Percentiles rank a stretch among this genome's conserved stretches.
These are phyloP conservation scores for Wickerhamomyces hampshirensis DNA, from an alignment of 805 yeast genomes.

Conservation along the genomic window DNA sequence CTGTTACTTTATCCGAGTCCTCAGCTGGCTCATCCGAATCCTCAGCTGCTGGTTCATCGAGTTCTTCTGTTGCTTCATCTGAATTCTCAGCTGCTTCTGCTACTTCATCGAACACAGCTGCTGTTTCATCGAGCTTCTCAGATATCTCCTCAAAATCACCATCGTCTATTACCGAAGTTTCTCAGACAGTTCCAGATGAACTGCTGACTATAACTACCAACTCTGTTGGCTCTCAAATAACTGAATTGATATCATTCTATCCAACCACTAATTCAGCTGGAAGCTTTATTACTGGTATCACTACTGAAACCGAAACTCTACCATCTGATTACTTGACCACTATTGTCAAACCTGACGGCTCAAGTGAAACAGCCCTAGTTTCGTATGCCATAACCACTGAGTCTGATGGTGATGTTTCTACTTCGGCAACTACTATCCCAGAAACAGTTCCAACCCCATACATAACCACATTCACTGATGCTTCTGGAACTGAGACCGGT, in stretches of 20 bases:
- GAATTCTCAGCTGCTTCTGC: constrained; percentile 9
- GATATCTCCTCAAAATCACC: no score
- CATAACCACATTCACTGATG: constrained; percentile 9
- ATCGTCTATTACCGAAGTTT: constrained; percentile 6
- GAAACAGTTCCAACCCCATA: constrained; percentile 7
- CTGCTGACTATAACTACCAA: constrained; percentile 3
- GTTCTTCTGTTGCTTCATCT: constrained; percentile 9
- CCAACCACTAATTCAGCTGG: constrained; percentile 1
- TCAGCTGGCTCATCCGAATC: no score
- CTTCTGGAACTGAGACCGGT: constrained; percentile 8
- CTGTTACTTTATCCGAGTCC: no score
- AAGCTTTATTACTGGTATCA: not conserved
- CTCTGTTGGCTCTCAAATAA: not conserved
- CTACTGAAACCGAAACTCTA: not conserved
- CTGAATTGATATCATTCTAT: constrained; percentile 1
- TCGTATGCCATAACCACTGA: not conserved
- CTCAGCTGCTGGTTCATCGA: no score
- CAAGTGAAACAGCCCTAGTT: not conserved
- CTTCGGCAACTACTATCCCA: not conserved
- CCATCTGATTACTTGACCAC: not conserved
- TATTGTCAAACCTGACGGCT: not conserved
- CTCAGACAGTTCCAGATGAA: constrained; percentile 3
- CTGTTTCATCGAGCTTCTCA: constrained; percentile 1
- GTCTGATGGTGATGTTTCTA: not conserved
- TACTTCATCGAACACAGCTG: constrained; percentile 7